Conservation (phyloP, 352 stramenopile species). For the Globisporangium cystogenes region DNA sequence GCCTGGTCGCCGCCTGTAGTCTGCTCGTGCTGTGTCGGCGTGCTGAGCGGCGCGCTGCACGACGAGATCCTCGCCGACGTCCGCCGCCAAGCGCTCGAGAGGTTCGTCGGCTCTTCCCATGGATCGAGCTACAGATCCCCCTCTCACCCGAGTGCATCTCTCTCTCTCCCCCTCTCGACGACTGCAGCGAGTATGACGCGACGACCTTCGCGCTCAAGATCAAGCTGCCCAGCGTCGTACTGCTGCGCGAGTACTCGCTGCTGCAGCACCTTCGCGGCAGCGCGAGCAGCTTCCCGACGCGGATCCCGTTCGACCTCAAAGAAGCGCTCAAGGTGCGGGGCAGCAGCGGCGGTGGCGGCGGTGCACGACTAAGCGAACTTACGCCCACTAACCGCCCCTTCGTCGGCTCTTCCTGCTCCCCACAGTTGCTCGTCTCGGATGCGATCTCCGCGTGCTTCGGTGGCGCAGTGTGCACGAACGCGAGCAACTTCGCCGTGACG, state of each 20-base stretch:
- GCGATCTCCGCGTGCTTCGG: conserved; percentile 40
- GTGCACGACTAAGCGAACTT: no score
- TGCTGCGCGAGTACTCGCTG: conserved; percentile 75
- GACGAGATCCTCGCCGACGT: conserved; percentile 37
- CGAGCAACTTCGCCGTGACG: conserved; percentile 61
- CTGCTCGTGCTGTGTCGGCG: conserved; percentile 67
- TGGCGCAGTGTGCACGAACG: conserved; percentile 42
- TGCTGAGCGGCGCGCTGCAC: conserved; percentile 43
- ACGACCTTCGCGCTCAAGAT: conserved; percentile 73
- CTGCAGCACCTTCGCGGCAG: conserved; percentile 42
- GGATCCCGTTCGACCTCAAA: conserved; percentile 59
- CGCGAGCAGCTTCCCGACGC: conserved; percentile 26
- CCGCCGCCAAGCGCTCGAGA: conserved; percentile 26
- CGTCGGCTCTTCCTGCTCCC: neutral
- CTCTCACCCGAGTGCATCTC: neutral
- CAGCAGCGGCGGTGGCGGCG: no score
- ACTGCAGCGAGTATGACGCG: conserved; percentile 50
- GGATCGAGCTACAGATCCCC: no score
- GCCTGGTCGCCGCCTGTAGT: conserved; percentile 18
- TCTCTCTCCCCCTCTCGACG: no score
- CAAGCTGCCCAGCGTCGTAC: conserved; percentile 69
- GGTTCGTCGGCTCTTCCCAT: conserved; percentile 14
- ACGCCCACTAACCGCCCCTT: no score
- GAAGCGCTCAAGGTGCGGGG: conserved; percentile 74
- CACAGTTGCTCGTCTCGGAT: conserved; percentile 37